phyloP scores from a whole-genome alignment of 495 filamentous ascomycete species.

The Hypoxylon fuscum region DNA sequence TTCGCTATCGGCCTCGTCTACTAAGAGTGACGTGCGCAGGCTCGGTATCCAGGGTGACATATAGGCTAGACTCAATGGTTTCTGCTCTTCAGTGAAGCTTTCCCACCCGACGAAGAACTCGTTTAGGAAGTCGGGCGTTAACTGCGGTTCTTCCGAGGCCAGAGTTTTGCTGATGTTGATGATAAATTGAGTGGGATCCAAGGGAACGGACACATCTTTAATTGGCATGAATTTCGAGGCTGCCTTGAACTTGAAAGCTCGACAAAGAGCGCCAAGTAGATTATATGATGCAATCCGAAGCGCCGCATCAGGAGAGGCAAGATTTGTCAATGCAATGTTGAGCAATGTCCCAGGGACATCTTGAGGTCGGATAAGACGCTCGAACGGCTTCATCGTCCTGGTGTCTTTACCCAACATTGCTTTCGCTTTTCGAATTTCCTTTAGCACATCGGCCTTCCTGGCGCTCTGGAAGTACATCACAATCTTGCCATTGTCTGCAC shows the following conservation, averaged over 20 bases:
- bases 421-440: conserved; percentile 67
- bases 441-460: conserved; percentile 66
- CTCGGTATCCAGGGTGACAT: conserved; percentile 73
- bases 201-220: conserved; percentile 66
- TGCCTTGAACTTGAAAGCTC: conserved; percentile 69
- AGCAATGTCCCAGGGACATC: conserved; percentile 73
- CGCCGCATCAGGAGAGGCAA: conserved; percentile 64
- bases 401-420: conserved; percentile 68
- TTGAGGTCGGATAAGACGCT: conserved; percentile 69
- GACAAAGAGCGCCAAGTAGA: conserved; percentile 67
- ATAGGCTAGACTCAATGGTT: conserved; percentile 69
- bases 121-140: conserved; percentile 72
- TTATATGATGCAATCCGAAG: conserved; percentile 71
- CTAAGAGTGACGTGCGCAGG: conserved; percentile 63
- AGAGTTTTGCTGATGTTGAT: conserved; percentile 69
- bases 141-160: conserved; percentile 67
- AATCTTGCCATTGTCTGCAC: conserved; percentile 72
- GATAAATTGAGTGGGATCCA: conserved; percentile 69
- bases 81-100: conserved; percentile 68
- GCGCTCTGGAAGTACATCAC: conserved; percentile 73
- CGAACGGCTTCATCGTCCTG: conserved; percentile 62
- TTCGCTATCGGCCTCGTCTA: conserved; percentile 65
- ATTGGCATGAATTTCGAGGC: conserved; percentile 66
- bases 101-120: conserved; percentile 77
- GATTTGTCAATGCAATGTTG: conserved; percentile 70